Conservation (phyloP, 768 basidiomycete genomes). For the Pleurotus eryngii region DNA sequence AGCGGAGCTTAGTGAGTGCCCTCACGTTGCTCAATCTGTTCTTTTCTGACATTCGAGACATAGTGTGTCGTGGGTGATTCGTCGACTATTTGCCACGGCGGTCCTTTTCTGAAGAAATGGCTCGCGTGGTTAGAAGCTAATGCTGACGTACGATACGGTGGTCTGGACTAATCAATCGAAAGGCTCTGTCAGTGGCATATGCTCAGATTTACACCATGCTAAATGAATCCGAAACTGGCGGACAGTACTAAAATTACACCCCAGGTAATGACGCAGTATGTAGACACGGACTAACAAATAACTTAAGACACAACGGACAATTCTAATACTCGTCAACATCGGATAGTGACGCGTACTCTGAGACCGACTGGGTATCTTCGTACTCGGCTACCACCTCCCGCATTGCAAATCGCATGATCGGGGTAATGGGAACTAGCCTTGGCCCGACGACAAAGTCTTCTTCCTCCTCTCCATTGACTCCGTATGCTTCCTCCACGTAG, state of each 20-base stretch:
- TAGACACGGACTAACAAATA: not conserved
- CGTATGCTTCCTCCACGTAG: slow-evolving; percentile 18
- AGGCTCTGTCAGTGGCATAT: not conserved
- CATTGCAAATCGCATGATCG: slow-evolving; percentile 85
- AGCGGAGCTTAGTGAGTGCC: slow-evolving; percentile 75
- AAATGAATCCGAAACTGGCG: not conserved
- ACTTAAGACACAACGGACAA: slow-evolving; percentile 6
- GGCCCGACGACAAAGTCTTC: slow-evolving; percentile 68
- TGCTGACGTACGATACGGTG: slow-evolving; percentile 88
- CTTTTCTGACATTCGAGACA: not conserved
- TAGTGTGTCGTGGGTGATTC: slow-evolving; percentile 95
- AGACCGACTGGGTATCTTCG: slow-evolving; percentile 69
- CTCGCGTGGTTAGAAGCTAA: slow-evolving; percentile 85
- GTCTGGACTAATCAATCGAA: slow-evolving; percentile 41
- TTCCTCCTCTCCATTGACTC: slow-evolving; percentile 45
- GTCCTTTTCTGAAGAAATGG: slow-evolving; percentile 85
- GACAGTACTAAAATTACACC: not conserved
- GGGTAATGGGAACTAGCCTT: slow-evolving; percentile 71
- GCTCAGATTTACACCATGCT: not conserved
- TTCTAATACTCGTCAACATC: slow-evolving; percentile 70
- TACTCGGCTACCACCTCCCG: slow-evolving; percentile 80
- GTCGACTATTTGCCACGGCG: slow-evolving; percentile 83
- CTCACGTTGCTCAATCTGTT: not conserved
- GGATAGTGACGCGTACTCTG: slow-evolving; percentile 77
- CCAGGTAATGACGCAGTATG: not conserved